Conservation (phyloP, 2,329 filamentous ascomycete species). For the Colletotrichum karsti region DNA sequence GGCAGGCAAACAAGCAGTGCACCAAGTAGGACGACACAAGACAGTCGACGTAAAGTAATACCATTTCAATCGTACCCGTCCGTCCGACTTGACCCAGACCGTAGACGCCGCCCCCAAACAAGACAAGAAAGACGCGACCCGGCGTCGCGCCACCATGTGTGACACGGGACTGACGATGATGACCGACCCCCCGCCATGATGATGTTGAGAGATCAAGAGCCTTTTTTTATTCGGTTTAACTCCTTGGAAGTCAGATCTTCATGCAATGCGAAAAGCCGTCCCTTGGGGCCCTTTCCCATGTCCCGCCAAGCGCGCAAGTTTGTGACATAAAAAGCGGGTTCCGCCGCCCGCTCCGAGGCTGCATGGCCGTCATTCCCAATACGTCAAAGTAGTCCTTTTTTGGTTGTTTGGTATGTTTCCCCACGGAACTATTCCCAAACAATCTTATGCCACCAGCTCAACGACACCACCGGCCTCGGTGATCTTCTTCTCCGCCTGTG, state of each 20-base stretch:
- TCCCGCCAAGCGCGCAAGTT: slow-evolving; percentile 28
- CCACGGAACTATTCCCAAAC: slow-evolving; percentile 19
- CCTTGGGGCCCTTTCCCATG: slow-evolving; percentile 23
- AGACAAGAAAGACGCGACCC: not conserved
- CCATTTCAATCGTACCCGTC: slow-evolving; percentile 14
- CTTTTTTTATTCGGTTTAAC: slow-evolving; percentile 32
- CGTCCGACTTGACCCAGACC: slow-evolving; percentile 6
- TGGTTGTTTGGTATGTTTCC: slow-evolving; percentile 8
- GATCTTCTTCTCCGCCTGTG: slow-evolving; percentile 92
- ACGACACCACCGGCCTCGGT: slow-evolving; percentile 96
- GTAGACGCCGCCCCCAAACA: slow-evolving; percentile 14
- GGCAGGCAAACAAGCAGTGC: not conserved
- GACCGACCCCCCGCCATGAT: not conserved
- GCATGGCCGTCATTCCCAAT: slow-evolving; percentile 26
- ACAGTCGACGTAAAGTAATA: slow-evolving; percentile 17
- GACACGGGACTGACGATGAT: not conserved
- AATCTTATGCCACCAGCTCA: slow-evolving; percentile 90
- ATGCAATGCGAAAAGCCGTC: slow-evolving; percentile 31
- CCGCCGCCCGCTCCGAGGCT: slow-evolving; percentile 23
- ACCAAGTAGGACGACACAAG: not conserved
- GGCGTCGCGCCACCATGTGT: not conserved
- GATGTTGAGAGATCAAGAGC: slow-evolving; percentile 28
- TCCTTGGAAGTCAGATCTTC: slow-evolving; percentile 29
- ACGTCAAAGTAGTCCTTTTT: too few relatives aligned
- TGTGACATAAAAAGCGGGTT: slow-evolving; percentile 26